These are phyloP conservation scores for slime mould (Dictyostelium discoideum) DNA, from an alignment of 78 protist species.

Conservation along the genomic window DNA sequence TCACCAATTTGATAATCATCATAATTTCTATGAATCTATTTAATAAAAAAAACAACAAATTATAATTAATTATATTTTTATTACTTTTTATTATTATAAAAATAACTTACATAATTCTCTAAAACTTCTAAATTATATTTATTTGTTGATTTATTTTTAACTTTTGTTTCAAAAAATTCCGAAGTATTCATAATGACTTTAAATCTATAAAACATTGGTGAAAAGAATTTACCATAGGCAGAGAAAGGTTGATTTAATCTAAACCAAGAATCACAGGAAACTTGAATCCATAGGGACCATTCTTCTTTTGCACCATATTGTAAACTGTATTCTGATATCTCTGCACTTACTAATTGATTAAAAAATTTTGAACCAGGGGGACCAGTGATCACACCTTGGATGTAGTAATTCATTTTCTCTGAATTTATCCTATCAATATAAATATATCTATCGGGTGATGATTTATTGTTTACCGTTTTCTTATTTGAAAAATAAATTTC, in stretches of 20 bases:
- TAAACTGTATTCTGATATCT: neutral
- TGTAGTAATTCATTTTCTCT: neutral
- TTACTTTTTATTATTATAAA: neutral
- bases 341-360: neutral
- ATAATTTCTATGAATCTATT: neutral
- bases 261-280: neutral
- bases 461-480: neutral
- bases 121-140: neutral
- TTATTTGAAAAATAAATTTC: neutral
- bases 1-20: neutral
- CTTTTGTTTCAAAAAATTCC: neutral
- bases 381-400: neutral
- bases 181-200: neutral
- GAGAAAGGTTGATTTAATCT: neutral
- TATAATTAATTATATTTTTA: neutral
- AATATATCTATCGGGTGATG: constrained; percentile 3
- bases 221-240: neutral
- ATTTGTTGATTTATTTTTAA: neutral
- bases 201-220: constrained; percentile 9
- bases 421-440: neutral
- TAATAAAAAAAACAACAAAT: neutral
- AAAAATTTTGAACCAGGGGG: neutral
- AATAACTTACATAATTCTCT: neutral
- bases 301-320: neutral
- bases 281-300: neutral